These are phyloP conservation scores for Tricholoma sp. DNA, from an alignment of 768 basidiomycete genomes.

Conservation along the genomic window DNA sequence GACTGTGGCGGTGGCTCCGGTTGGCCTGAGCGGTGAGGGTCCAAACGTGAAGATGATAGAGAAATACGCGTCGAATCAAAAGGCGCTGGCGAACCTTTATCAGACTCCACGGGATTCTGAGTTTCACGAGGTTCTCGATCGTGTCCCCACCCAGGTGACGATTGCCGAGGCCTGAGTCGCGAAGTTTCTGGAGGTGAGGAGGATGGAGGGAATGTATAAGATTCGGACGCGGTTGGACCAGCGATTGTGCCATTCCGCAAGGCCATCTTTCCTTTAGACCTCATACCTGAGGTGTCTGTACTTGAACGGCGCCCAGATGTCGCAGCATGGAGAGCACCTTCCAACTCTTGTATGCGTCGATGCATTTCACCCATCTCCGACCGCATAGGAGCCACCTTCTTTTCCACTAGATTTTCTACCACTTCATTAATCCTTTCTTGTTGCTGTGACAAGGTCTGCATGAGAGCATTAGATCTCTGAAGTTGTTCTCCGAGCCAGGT, in stretches of 20 bases:
- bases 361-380: conserved; percentile 58
- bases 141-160: conserved; percentile 38
- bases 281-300: conserved; percentile 18
- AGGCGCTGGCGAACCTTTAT: conserved; percentile 43
- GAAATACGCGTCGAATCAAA: conserved; percentile 48
- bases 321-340: conserved; percentile 38
- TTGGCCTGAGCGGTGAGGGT: conserved; percentile 31
- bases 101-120: conserved; percentile 29
- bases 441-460: conserved; percentile 49
- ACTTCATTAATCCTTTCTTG: conserved; percentile 59
- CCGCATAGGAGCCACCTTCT: conserved; percentile 49
- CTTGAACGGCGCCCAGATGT: conserved; percentile 22
- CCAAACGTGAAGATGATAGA: conserved; percentile 44
- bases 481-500: conserved; percentile 71
- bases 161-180: conserved; percentile 26
- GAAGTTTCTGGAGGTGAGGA: conserved; percentile 22
- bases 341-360: conserved; percentile 65
- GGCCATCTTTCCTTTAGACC: conserved; percentile 26
- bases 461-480: conserved; percentile 52
- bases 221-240: conserved; percentile 26
- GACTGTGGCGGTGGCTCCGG: conserved; percentile 23
- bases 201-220: conserved; percentile 46
- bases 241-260: conserved; percentile 33
- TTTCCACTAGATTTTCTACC: conserved; percentile 59
- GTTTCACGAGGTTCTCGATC: conserved; percentile 31